Percentiles rank a stretch among this genome's conserved stretches.
Conservation (phyloP, 805 yeast genomes). For the Tanozyma kutaoensis region DNA sequence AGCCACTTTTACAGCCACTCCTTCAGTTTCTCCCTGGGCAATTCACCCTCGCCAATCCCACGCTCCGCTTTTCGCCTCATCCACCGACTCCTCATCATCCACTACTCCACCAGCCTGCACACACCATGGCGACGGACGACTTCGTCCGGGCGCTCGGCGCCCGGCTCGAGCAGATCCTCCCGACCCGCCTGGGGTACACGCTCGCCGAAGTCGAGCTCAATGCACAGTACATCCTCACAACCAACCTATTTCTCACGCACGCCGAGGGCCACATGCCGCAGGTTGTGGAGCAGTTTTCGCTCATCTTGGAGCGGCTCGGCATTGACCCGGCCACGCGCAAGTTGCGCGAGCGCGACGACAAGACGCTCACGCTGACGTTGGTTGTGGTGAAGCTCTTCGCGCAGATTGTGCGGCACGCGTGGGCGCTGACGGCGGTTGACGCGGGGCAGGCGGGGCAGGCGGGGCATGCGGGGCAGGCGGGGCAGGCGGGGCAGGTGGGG, state of each 20-base stretch:
- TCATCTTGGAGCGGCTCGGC: conserved; percentile 8
- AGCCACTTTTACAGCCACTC: too few species aligned
- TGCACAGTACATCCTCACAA: conserved; percentile 22
- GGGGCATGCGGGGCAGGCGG: too few species aligned
- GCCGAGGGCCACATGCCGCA: conserved; percentile 6
- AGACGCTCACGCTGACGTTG: conserved; percentile 16
- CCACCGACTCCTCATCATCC: neutral
- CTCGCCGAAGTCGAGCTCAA: conserved; percentile 26
- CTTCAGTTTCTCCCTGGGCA: neutral
- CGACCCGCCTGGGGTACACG: conserved; percentile 24
- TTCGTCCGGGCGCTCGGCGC: conserved; percentile 5
- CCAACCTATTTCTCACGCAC: conserved; percentile 11
- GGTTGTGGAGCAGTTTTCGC: conserved; percentile 12
- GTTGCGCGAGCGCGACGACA: conserved; percentile 16
- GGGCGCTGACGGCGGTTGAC: too few species aligned
- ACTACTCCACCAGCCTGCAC: neutral
- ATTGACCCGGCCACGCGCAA: conserved; percentile 10
- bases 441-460: too few species aligned
- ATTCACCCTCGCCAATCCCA: neutral
- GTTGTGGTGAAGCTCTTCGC: conserved; percentile 18
- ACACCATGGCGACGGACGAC: conserved; percentile 2
- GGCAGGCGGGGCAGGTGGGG: too few species aligned
- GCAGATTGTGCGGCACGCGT: conserved; percentile 13
- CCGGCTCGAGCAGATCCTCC: conserved; percentile 21
- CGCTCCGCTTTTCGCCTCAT: neutral